Conservation (phyloP, 805 yeast genomes). For the Lipomyces orientalis region DNA sequence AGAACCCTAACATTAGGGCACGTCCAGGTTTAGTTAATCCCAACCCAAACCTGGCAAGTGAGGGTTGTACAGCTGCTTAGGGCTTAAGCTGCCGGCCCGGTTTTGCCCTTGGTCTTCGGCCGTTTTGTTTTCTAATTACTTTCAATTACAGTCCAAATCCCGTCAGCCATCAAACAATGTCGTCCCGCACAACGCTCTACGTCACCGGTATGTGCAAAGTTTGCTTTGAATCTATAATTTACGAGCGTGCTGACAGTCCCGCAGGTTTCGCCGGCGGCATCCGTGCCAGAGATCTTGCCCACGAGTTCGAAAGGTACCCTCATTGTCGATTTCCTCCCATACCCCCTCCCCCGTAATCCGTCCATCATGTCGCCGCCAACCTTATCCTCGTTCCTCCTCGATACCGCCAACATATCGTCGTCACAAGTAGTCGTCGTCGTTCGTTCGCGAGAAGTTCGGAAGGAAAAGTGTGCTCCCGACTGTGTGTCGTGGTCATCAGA, state of each 20-base stretch:
- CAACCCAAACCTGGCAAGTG: neutral
- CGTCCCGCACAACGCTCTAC: conserved; percentile 39
- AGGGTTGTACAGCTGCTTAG: neutral
- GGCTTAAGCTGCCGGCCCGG: neutral
- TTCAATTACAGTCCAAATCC: neutral
- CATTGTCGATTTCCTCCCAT: neutral
- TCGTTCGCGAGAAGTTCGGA: neutral
- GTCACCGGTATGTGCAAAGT: conserved; percentile 34
- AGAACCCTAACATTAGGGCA: neutral
- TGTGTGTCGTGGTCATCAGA: neutral
- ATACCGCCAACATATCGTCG: conserved; percentile 2
- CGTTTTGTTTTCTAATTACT: neutral
- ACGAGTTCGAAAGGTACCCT: conserved; percentile 44
- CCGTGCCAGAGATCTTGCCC: conserved; percentile 45
- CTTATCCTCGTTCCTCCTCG: neutral
- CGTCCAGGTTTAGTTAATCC: neutral
- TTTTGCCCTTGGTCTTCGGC: neutral
- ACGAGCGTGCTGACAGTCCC: neutral
- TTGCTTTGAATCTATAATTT: neutral
- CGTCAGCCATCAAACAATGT: conserved; percentile 11
- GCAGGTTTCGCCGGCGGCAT: conserved; percentile 40
- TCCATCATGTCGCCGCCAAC: neutral
- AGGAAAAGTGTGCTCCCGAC: neutral
- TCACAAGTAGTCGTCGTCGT: conserved; percentile 1
- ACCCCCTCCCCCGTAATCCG: neutral